Base-by-base conservation (phyloP, 1,139 yeast species). In the Protomyces arabidopsidicola region DNA sequence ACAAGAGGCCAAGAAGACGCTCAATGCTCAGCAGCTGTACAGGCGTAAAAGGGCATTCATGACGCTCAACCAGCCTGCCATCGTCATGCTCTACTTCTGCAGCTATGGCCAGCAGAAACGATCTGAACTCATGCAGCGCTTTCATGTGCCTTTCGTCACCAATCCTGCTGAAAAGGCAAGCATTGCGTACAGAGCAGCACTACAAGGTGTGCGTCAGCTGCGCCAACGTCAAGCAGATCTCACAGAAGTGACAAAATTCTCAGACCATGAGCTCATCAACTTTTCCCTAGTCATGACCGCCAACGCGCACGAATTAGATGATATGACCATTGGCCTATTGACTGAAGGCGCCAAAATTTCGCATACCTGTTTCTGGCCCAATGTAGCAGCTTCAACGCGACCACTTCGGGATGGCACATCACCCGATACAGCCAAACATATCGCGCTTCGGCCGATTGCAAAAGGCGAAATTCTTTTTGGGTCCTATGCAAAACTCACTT, bases 31-130 rank as follows among this genome's bases (percentile, higher is more conserved):
- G 20, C 45, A 31, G 8, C 34, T 12, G 8, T 58, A 58, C 22
- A 58, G 52, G 36, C 55, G 62, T 35, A 58, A 52, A 31, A 50
- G 62, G 5, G 62, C 56, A 10, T 58, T 58, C 36, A 58, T 58
- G 62, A 58, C 62, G 4, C 31, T 58, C 2, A 39, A 50, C 2
- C 20, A n/a, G 12, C 52, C 62, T 3, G 62, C 56, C 51, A 52
- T 51, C 18, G 56, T 39, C 27, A 51, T 56, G 18, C 45, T 58
- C 3, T 16, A 24, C 20, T 18, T 57, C 22, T 55, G 56, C 12
- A 36, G 39, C 12, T 35, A 18, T 16, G 31, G 8, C 4, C 18
- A 39, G 14, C n/a, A 6, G 14, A 27, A 27, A 9, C 42, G 38
- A 34, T 9, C 12, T 14, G 2, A 5, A 2, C 22, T 52, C 18